These are phyloP conservation scores for Saturnispora mendoncae DNA, from an alignment of 805 yeast genomes.

Conservation along the genomic window DNA sequence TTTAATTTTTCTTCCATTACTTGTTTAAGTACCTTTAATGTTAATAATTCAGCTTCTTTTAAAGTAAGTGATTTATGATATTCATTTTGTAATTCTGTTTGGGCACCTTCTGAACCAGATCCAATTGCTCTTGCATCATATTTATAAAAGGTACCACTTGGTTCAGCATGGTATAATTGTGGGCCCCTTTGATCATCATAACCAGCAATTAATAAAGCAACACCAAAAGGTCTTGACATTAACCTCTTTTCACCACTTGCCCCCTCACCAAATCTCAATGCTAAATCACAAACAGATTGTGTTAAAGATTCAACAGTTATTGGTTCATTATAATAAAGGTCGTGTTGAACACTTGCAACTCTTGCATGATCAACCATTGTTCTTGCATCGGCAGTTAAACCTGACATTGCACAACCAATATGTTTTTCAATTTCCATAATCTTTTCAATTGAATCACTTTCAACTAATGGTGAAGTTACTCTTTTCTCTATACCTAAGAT, in stretches of 20 bases:
- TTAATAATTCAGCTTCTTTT: constrained; percentile 85
- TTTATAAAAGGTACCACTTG: constrained; percentile 95
- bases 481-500: constrained; percentile 95
- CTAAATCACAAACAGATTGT: constrained; percentile 94
- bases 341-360: constrained; percentile 79
- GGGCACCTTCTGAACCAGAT: constrained; percentile 98
- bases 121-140: constrained; percentile 99
- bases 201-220: constrained; percentile 93
- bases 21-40: constrained; percentile 84
- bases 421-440: constrained; percentile 91
- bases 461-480: constrained; percentile 86
- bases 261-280: constrained; percentile 94
- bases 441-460: constrained; percentile 89
- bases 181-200: constrained; percentile 89
- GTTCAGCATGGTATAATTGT: constrained; percentile 97
- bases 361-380: constrained; percentile 98
- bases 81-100: constrained; percentile 92
- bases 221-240: constrained; percentile 99
- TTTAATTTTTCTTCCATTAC: constrained; percentile 99
- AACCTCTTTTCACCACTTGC: constrained; percentile 90
- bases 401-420: constrained; percentile 98
- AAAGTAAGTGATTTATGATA: constrained; percentile 88
- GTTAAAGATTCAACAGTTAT: constrained; percentile 90
- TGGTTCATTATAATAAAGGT: constrained; percentile 83
- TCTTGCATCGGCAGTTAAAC: constrained; percentile 96